Base-by-base conservation (phyloP, 164 flowering plant species). In the Cinnamomum micranthum region DNA sequence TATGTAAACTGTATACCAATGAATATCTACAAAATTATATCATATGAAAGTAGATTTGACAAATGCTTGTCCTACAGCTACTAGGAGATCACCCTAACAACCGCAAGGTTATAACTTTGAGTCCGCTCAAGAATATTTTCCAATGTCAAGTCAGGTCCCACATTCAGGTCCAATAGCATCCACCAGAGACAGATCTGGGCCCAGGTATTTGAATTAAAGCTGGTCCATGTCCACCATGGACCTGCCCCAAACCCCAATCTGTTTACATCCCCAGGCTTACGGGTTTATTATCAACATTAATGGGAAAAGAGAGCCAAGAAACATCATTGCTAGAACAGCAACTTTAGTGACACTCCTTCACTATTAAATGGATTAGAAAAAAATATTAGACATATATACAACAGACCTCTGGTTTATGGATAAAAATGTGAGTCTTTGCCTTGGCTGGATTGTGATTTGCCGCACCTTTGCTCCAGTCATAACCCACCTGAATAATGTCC, bases 391-490 rank as follows among this genome's bases (percentile, higher is more conserved):
- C 58, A 12, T 55, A 14, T 55, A 15, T 6, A 5, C 12, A 69
- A 72, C 70, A 4, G 74, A 92, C 98, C 92, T 87, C 94, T 25
- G 97, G 92, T 14, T 86, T 71, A 71, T 93, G 97, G 71, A 93
- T 86, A 82, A 69, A 89, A 24, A 93, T 89, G 76, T 85, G 64
- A n/a, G 79, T 79, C 79, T 92, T 93, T n/a, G 95, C 47, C 47
- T 35, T 81, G 60, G 93, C 80, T 64, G 95, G 97, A 81, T 93
- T 91, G 76, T 91, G 92, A 80, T 93, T 93, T 81, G 88, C 98
- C 50, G 98, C 98, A 70, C 98, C 98, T 73, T 92, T 93, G 75
- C 95, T 88, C 98, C 98, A 93, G 84, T 93, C 97, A 80, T 93
- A 93, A 71, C 92, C 90, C 14, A 87, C 92, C 98, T 93, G 65